Evolutionary conservation across 148 eudicot species (phyloP).

Genomic region (Chenopodium formosanum): DNA sequence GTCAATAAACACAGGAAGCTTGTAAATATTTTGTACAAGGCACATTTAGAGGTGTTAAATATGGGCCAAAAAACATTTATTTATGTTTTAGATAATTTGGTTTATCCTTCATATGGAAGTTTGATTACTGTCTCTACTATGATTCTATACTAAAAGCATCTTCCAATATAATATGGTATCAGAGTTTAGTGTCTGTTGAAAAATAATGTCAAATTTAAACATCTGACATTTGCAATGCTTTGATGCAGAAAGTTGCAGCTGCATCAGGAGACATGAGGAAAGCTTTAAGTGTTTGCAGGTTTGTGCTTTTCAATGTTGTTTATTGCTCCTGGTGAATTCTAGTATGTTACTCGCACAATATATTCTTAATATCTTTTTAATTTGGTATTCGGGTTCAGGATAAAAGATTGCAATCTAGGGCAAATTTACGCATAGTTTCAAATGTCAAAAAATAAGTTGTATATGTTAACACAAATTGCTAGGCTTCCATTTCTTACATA

Average conservation of each 20-base stretch:
- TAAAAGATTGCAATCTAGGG: neutral
- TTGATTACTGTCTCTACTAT: neutral
- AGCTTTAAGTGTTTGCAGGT: slow-evolving; percentile 93
- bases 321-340: neutral
- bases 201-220: neutral
- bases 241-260: slow-evolving; percentile 87
- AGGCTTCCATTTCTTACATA: neutral
- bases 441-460: neutral
- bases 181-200: too few species aligned
- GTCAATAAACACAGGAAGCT: neutral
- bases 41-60: too few species aligned
- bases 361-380: neutral
- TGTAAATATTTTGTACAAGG: too few species aligned
- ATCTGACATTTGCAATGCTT: slow-evolving; percentile 17
- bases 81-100: neutral
- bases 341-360: neutral
- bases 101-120: neutral
- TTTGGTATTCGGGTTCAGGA: neutral
- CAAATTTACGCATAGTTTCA: neutral
- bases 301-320: slow-evolving; percentile 12
- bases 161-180: too few species aligned
- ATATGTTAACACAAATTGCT: neutral
- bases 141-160: neutral
- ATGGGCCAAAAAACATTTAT: too few species aligned
- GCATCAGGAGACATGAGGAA: slow-evolving; percentile 98